Evolutionary conservation across 2,329 filamentous ascomycete species (phyloP).

Genomic region (Gaeumannomyces tritici): DNA sequence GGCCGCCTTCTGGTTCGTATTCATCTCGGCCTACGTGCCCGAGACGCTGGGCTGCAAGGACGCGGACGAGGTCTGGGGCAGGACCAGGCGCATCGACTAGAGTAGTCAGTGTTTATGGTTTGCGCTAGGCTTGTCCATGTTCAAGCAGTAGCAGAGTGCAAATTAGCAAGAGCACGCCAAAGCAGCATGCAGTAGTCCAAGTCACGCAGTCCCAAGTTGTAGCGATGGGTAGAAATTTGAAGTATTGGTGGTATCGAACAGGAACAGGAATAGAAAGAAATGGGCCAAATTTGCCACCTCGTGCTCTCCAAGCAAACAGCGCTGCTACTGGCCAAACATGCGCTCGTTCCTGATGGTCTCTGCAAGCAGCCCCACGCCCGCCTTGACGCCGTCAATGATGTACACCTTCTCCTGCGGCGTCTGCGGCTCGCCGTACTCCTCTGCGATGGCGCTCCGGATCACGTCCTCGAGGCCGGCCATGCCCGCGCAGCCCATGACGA

Average conservation of each 20-base stretch:
- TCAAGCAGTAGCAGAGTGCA: no score
- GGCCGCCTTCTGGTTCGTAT: constrained; percentile 58
- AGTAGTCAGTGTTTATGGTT: no score
- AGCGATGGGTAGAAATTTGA: not conserved
- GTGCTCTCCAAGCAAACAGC: no score
- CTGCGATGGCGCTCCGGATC: constrained; percentile 59
- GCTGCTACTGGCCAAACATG: constrained; percentile 18
- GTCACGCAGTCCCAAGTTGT: not conserved
- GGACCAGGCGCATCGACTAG: constrained; percentile 45
- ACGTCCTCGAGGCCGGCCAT: constrained; percentile 79
- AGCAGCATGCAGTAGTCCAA: not conserved
- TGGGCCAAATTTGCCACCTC: not conserved
- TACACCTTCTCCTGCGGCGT: constrained; percentile 41
- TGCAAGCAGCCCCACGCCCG: constrained; percentile 54
- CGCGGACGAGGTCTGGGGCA: constrained; percentile 85
- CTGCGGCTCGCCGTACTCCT: constrained; percentile 45
- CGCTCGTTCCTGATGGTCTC: constrained; percentile 36
- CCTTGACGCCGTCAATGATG: constrained; percentile 73
- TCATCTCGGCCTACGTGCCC: constrained; percentile 67
- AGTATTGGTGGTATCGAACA: not conserved
- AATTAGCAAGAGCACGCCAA: not conserved
- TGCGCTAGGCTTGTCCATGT: no score
- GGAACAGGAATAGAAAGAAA: not conserved
- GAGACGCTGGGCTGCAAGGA: constrained; percentile 82
- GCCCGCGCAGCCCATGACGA: constrained; percentile 82